Base-by-base conservation (phyloP, 164 flowering plant genomes). In the Berberis vulgaris region DNA sequence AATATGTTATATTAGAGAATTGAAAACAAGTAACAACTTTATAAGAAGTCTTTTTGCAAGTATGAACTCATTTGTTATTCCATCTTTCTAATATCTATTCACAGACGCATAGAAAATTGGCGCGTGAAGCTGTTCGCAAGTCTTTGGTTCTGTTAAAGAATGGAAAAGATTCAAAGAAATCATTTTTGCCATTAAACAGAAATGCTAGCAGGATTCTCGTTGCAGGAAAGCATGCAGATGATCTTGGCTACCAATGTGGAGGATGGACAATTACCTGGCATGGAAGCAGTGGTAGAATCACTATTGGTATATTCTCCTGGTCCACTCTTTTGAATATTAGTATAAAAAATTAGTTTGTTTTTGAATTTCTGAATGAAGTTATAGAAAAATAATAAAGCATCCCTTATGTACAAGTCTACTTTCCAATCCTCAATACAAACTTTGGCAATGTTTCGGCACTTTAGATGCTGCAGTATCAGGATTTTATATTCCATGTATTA, bases 221-320 rank as follows among this genome's bases (percentile, higher is more conserved):
- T 69, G 80, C 83, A 59, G 98, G 98, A 72, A 69, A 74, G 11
- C 92, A 87, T 81, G 95, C 95, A 74, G 86, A 91, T 78, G 78
- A 91, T 81, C 85, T 91, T 60, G 98, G 98, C 12, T 89, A 77
- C 64, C 98, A 84, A 52, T 89, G 98, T 64, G 98, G 98, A 66
- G 98, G 98, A 41, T 91, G 96, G 96, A 89, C 98, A 11, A 75
- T 64, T 56, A 73, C 83, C 46, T 86, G 92, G 94, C 50, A 77
- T 47, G 96, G 97, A 49, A 50, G 43, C 45, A 76, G 92, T 68
- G 97, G 97, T 72, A 79, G 79, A 73, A 87, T 81, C 41, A 88
- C 96, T 45, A 66, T 74, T 41, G 97, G 96, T 91, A 88, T 64
- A 83, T 64, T 4, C 38, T 55, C 4, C n/a, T 6, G 26, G 26